Evolutionary conservation across 2,329 filamentous ascomycete genomes (phyloP), one percentile per base, ranked within the genome.

Genomic region (Pezicula neosporulosa): DNA sequence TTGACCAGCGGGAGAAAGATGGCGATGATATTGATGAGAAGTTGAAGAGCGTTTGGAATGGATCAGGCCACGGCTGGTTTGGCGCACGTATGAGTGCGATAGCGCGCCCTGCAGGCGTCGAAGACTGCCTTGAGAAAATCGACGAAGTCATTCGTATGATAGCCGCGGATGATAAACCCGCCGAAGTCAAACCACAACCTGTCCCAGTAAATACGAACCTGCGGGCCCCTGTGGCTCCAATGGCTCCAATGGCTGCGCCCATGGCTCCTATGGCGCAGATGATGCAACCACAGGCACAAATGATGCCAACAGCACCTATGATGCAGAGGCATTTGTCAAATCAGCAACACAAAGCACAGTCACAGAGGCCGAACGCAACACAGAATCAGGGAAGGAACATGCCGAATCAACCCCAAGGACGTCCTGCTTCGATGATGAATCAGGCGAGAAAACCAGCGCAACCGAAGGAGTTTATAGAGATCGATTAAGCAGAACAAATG

Each of bases 81-180:
- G 77, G 78, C 1, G 72, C 82, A 44, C 61, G 64, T 35, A 71
- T 68, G 3, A 71, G 77, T 48, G 78, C 75, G 2, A 77, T 77
- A 6, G 75, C 71, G 6, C 66, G 63, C 55, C 65, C 68, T 28
- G 63, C 67, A 30, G 66, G 66, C 21, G 68, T 77, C 28, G 73
- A 75, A 49, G 66, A 57, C 13, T 50, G 63, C 39, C 37, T 67
- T 15, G 38, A 44, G 8, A 63, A 61, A 39, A 15, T 66, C 16
- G 61, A 67, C 44, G 57, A 61, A 19, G 51, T 59, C 13, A 48
- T 67, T 28, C 42, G 42, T 8, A 44, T 12, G 27, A 10, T 27
- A 7, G 21, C 27, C 8, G 2, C 27, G 8, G 6, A 44, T 4
- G 42, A 44, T 16, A 21, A 13, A 2, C 10, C 27, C 5, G 18